Base-by-base conservation (phyloP, 345 rosid genomes). In the Brassica rapa region DNA sequence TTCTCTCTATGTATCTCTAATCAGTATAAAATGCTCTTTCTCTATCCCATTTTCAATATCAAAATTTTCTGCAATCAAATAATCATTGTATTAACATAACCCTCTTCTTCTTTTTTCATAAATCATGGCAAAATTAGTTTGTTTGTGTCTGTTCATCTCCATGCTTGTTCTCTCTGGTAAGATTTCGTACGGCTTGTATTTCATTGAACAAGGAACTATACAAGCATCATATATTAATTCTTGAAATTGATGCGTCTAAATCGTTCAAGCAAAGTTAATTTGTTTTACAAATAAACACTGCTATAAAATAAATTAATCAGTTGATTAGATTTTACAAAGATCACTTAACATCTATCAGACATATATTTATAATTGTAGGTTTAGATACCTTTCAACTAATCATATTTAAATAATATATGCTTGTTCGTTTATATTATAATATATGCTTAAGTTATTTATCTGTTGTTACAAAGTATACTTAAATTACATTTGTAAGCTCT, bases 111-210 rank as follows among this genome's bases (percentile, higher is more conserved):
- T 11, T 32, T 30, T 6, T 53, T 15, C 9, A 51, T 19, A 51
- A 51, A 12, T 72, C 43, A 62, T 72, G 76, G 29, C 76, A 43
- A 72, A 72, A 43, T 41, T 62, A 10, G 8, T 43, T 8, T 62
- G 1, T 15, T 72, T 60, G 39, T 71, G 39, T 72, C 2, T 71
- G 15, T 71, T 71, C 46, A 73, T 73, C 61, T 62, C 21, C 59
- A 61, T 72, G 59, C 16, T 72, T 61, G 27, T 72, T 72, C 27
- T 61, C 15, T 15, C 76, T 61, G 68, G 68, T 72, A 72, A 2
- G 21, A 15, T 5, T 39, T 60, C 11, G 25, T 41, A 61, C 43
- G 33, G 8, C 9, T 23, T 57, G 64, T 51, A 51, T 23, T 53
- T 51, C 19, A 53, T 5, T 16, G 12, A 70, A 33, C 16, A 70